Evolutionary conservation across 2,329 filamentous ascomycete genomes (phyloP), one percentile per base, ranked within the genome.

Genomic region (Xylariomycetidae sp.): DNA sequence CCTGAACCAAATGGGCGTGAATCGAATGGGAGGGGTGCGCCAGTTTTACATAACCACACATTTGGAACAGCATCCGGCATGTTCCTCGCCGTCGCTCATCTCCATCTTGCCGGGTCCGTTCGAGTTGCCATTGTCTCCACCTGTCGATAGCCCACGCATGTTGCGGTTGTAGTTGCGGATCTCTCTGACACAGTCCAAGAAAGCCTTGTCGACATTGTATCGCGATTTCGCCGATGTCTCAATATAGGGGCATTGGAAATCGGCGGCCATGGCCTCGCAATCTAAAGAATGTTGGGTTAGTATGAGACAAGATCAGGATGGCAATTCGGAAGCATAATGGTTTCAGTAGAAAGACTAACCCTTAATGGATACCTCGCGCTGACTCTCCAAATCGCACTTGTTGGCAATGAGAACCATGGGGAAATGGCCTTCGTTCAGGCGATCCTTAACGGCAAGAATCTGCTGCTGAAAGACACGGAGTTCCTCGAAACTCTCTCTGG

Each of bases 391-490:
- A 87, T 98, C 92, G 69, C 90, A 96, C 76, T 98, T 98, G 79
- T 98, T 98, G 53, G 88, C 92, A 26, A 97, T 92, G 28, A 98
- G 86, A 38, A 97, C 95, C 72, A 98, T 97, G 51, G 92, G 92
- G 72, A 98, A 98, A 64, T 96, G 95, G 68, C 98, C 92, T 14
- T 49, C 50, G 27, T 51, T 47, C 23, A 53, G 49, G 79, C 95
- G 97, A 72, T 97, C 92, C 77, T 98, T 98, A 54, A 98, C 92
- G 51, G 92, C 74, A 51, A 98, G 74, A 60, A 98, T 98, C 67
- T 98, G 92, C 73, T 97, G 89, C 67, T 97, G 89, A 69, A 97
- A 97, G 30, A 88, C 95, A 67, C 88, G 85, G 64, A 98, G 97
- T 70, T 98, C 92, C 62, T 98, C 90, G 57, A 96, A 97, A 56